Percentiles rank a stretch among this genome's conserved stretches.
These are phyloP conservation scores for Saussurea involucrata DNA, from an alignment of 129 eudicot genomes.

Conservation along the genomic window DNA sequence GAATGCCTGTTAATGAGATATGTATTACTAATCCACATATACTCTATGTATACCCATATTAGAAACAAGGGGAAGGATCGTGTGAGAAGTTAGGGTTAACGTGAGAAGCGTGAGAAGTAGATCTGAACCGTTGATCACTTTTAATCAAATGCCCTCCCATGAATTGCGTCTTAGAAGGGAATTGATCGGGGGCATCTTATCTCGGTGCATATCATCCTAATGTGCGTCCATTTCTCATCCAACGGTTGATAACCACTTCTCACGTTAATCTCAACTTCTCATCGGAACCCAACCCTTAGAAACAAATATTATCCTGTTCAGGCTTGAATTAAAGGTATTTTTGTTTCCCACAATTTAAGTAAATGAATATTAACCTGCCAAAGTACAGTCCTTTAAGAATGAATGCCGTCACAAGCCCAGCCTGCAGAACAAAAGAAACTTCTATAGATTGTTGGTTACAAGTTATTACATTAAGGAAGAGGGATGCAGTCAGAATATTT, in stretches of 20 bases:
- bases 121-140: too few species aligned
- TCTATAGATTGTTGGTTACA: not conserved
- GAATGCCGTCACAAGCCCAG: slow-evolving; percentile 77
- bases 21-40: not conserved
- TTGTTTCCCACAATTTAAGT: not conserved
- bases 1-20: slow-evolving; percentile 61
- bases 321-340: not conserved
- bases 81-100: too few species aligned
- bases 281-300: too few species aligned
- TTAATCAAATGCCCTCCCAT: too few species aligned
- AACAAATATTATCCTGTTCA: not conserved
- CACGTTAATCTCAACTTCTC: too few species aligned
- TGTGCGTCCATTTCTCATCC: too few species aligned
- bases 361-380: slow-evolving; percentile 52
- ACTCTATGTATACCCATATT: not conserved
- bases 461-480: not conserved
- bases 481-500: not conserved
- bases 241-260: too few species aligned
- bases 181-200: too few species aligned
- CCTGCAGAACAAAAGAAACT: slow-evolving; percentile 39
- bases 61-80: too few species aligned
- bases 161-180: too few species aligned
- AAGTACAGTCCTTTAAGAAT: slow-evolving; percentile 75
- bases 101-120: too few species aligned
- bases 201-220: too few species aligned